Evolutionary conservation across 805 yeast species (phyloP), one percentile per base, ranked within the genome.

Genomic region (Teunomyces kruisii): DNA sequence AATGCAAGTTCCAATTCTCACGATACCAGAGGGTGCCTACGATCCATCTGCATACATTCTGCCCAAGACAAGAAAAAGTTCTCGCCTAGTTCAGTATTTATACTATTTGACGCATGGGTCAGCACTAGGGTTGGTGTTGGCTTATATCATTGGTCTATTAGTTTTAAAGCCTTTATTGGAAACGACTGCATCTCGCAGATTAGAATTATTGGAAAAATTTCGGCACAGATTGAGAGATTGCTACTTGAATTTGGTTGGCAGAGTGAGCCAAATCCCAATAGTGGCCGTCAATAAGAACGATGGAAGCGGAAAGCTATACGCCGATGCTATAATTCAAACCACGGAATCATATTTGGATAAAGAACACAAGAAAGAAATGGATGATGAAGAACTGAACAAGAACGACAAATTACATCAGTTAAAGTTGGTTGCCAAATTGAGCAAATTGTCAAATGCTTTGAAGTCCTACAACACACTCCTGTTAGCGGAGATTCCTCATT

Each of bases 21-120:
- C 75, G 3, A 68, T 72, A 1, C 75, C 76, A 3, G 76, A 72
- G 45, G 40, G 68, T 2, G 68, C 76, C 0, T 72, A 61, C 49
- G 70, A 72, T 42, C 59, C 69, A 3, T 50, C 53, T 13, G 48
- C 55, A 5, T 68, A 61, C 40, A 38, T 49, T 13, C 42, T 52
- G 5, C 38, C 54, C 1, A 16, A 28, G 27, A 17, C 38, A 17
- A 51, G 56, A 9, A 48, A 58, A 9, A 48, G 49, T 30, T 62
- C 72, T 10, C 51, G 52, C n/a, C 48, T 61, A 22, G 32, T 60
- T 10, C 48, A 43, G 31, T 72, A 59, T 44, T 39, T 72, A 10
- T 43, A 70, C 16, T 53, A 48, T 30, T 57, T 72, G 19, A 64
- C 72, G 9, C 56, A 64, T 42, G 65, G 70, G 3, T 68, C 75